A percentile compares a stretch with the other conserved stretches of the same genome.
These are phyloP conservation scores for Pseudocercospora pini-densiflorae DNA, from an alignment of 2,329 filamentous ascomycete species.

Conservation along the genomic window DNA sequence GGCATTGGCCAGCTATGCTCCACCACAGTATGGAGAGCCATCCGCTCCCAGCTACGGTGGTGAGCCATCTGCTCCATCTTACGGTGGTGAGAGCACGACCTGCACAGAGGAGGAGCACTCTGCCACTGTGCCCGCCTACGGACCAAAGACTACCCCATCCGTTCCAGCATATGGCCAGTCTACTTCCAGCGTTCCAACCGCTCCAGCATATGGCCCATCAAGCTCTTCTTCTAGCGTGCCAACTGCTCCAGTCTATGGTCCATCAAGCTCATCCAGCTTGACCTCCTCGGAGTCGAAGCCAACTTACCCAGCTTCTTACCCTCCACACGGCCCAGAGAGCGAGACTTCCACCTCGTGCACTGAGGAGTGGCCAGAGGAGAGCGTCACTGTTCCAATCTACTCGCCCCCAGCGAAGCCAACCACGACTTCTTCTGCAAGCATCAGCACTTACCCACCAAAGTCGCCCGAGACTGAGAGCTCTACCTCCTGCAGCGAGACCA, in stretches of 20 bases:
- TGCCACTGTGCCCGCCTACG: not conserved
- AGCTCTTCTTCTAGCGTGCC: constrained; percentile 8
- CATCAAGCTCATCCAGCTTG: not conserved
- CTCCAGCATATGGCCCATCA: constrained; percentile 9
- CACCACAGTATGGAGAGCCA: constrained; percentile 14
- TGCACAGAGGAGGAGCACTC: constrained; percentile 7
- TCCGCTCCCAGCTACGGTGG: not conserved
- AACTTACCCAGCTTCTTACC: constrained; percentile 9
- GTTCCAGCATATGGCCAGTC: not conserved
- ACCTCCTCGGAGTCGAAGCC: constrained; percentile 1
- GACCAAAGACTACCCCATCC: constrained; percentile 4
- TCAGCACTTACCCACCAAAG: constrained; percentile 3
- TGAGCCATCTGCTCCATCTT: not conserved
- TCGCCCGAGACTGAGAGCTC: constrained; percentile 9
- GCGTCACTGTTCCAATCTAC: not conserved
- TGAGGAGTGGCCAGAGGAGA: not conserved
- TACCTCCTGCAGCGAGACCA: not conserved
- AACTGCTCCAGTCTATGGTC: constrained; percentile 5
- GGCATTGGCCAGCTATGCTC: constrained; percentile 17
- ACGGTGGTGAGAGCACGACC: not conserved
- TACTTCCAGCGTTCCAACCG: constrained; percentile 6
- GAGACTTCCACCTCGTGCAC: constrained; percentile 3
- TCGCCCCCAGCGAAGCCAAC: not conserved
- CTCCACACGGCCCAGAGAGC: not conserved
- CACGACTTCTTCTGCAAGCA: not conserved